Base-by-base conservation (phyloP, 257 asterid genomes). In the Primulina eburnea region DNA sequence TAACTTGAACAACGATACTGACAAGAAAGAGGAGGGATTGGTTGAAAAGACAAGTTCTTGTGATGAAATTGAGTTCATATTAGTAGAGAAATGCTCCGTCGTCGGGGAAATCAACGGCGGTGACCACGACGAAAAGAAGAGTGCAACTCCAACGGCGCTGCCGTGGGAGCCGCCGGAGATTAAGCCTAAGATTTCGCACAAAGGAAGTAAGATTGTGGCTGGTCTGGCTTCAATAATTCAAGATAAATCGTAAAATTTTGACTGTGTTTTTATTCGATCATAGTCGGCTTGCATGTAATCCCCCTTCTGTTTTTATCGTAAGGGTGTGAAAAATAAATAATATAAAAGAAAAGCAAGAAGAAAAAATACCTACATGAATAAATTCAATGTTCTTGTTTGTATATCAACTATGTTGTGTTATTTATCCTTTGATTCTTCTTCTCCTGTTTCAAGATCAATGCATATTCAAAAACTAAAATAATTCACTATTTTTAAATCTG, bases 181-280 rank as follows among this genome's bases (percentile, higher is more conserved):
- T 18, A 82, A 75, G 81, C 88, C 81, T 5, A 85, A 70, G 81
- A 78, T 55, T 74, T 57, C 73, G 38, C 78, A 73, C 57, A 73
- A 61, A 67, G 87, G 88, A 33, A 77, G 69, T 60, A 89, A 79
- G 82, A 73, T 85, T 37, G 82, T 84, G 71, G 79, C 94, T 35
- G 96, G 98, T 74, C 87, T 89, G 67, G 81, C 98, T 67, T 89
- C 90, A 38, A 78, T 88, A 56, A 83, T 89, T 12, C 86, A 82
- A 62, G 85, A 82, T 67, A 65, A 78, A 57, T 66, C 83, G 21
- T 77, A 74, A 82, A 79, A 24, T 80, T 86, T 84, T 82, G 84
- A 28, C n/a, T 33, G 30, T 55, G 24, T 74, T 68, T 62, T 8
- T 43, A 67, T 37, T 65, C 52, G 58, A 14, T 14, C 14, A 11